Base-by-base conservation (phyloP, 441 rosid species). In the Manihot esculenta region DNA sequence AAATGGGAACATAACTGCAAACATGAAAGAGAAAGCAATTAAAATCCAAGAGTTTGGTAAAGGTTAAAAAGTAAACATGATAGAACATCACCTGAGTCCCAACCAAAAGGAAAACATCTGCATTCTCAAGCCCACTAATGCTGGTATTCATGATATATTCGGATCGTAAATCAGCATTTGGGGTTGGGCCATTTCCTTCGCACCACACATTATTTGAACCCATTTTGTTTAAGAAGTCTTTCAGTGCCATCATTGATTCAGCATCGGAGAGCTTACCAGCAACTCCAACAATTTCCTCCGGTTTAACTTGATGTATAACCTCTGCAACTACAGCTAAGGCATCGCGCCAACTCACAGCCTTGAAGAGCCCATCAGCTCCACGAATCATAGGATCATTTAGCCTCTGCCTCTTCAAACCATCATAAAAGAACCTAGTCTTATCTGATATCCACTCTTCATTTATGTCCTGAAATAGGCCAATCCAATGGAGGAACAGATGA, bases 381-480 rank as follows among this genome's bases (percentile, higher is more conserved):
- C 99, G 94, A 74, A 92, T 84, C 99, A 94, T 94, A 49, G 99
- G 99, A 69, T 94, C 97, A 80, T 88, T 94, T 56, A 94, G 83
- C 83, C 99, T 89, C 84, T 94, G 99, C 81, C 99, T 87, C 85
- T 94, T 94, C 76, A 94, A 79, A 74, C 99, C 99, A 72, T 94
- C 99, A 79, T 92, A 94, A 63, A 86, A 83, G 70, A 94, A 94
- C 50, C 99, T 83, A 26, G 97, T 94, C 84, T 94, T 94, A 77
- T 94, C 99, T 56, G 99, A 94, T 83, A 94, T 92, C 99, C 99
- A 94, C 74, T 94, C 99, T 82, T 94, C 99, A 76, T 94, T 94
- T 70, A 94, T 90, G 62, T 94, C 97, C 99, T 94, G 87, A 66
- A 77, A 83, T 50, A 81, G 10, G 27, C 35, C 48, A 67, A 24